Evolutionary conservation across 2,329 filamentous ascomycete species (phyloP).

Genomic region (Sporothrix mexicana): DNA sequence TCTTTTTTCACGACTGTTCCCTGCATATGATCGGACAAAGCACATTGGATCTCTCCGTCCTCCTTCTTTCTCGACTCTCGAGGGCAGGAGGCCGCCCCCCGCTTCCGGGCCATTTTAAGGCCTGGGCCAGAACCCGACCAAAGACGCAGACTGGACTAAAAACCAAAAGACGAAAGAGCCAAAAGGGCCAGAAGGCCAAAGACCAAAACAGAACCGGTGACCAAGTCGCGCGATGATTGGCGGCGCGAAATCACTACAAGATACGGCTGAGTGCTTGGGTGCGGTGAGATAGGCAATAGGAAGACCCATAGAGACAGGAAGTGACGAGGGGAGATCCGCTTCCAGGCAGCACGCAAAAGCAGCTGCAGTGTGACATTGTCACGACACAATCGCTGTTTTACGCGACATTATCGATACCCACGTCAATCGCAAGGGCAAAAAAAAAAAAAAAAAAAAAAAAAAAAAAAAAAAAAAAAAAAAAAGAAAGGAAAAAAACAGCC

Average conservation of each 20-base stretch:
- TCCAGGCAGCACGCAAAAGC: conserved; percentile 1
- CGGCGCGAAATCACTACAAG: conserved; percentile 11
- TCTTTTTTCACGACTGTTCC: neutral
- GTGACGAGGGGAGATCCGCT: neutral
- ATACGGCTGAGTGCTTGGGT: neutral
- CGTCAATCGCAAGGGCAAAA: neutral
- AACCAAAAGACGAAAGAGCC: no score
- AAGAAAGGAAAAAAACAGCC: no score
- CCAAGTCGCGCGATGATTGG: conserved; percentile 5
- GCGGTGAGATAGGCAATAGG: no score
- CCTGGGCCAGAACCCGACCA: neutral
- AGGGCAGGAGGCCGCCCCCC: conserved; percentile 23
- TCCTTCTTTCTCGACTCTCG: neutral
- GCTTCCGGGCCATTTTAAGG: neutral
- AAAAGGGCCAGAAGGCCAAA: no score
- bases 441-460: no score
- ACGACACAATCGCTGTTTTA: conserved; percentile 2
- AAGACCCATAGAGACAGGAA: no score
- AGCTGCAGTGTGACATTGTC: conserved; percentile 2
- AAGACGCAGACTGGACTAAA: no score
- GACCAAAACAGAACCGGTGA: conserved; percentile 5
- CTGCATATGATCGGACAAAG: neutral
- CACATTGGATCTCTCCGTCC: neutral
- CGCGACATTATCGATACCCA: neutral
- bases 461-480: no score